phyloP scores from a whole-genome alignment of 1,139 yeast species.

The Lodderomyces theae region DNA sequence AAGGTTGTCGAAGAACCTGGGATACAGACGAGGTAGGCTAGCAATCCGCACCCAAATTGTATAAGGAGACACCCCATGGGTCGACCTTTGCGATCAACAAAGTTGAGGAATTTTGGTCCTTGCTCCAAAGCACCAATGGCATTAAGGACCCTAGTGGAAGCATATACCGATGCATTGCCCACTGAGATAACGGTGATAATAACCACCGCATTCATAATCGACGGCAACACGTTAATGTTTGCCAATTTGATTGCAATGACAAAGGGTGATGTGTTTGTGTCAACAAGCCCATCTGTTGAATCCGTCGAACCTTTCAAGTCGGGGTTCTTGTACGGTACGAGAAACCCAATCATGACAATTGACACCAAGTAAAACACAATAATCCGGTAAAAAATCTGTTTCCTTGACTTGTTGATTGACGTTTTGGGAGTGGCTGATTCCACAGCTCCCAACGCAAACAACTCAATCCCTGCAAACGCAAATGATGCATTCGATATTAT shows the following conservation, averaged over 20 bases:
- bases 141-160: conserved; percentile 34
- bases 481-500: conserved; percentile 26
- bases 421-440: conserved; percentile 34
- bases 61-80: conserved; percentile 31
- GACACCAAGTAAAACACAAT: conserved; percentile 30
- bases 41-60: conserved; percentile 27
- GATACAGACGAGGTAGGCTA: conserved; percentile 32
- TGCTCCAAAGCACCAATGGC: conserved; percentile 36
- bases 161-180: conserved; percentile 36
- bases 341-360: conserved; percentile 30
- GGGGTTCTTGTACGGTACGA: conserved; percentile 28
- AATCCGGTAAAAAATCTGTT: conserved; percentile 36
- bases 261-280: conserved; percentile 37
- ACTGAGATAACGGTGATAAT: conserved; percentile 33
- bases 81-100: conserved; percentile 33
- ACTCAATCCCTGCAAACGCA: conserved; percentile 28
- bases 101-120: conserved; percentile 31
- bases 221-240: conserved; percentile 30
- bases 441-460: conserved; percentile 37
- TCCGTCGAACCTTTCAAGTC: conserved; percentile 15
- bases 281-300: conserved; percentile 14
- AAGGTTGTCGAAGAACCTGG: conserved; percentile 20
- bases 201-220: conserved; percentile 32
- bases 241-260: conserved; percentile 38
- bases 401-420: conserved; percentile 33